A percentile compares a stretch with the other conserved stretches of the same genome.
These are phyloP conservation scores for Epicoccum nigrum DNA, from an alignment of 2,329 filamentous ascomycete species.

Conservation along the genomic window DNA sequence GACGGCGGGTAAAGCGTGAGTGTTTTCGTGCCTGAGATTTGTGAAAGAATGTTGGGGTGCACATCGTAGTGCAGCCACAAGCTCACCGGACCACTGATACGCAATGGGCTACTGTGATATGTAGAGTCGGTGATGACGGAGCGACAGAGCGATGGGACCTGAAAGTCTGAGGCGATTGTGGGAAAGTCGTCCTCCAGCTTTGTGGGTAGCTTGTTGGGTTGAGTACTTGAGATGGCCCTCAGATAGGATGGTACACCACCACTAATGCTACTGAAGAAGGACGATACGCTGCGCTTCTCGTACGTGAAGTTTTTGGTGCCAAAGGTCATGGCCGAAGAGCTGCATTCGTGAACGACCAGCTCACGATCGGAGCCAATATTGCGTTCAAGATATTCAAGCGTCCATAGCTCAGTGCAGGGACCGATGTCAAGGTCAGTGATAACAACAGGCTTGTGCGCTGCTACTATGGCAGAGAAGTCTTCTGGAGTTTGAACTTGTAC, in stretches of 20 bases:
- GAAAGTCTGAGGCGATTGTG: slow-evolving; percentile 70
- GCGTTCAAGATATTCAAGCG: slow-evolving; percentile 67
- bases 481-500: slow-evolving; percentile 58
- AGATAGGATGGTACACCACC: slow-evolving; percentile 72
- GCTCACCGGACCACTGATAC: slow-evolving; percentile 78
- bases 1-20: slow-evolving; percentile 79
- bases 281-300: slow-evolving; percentile 68
- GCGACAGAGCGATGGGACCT: slow-evolving; percentile 66
- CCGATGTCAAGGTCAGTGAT: slow-evolving; percentile 72
- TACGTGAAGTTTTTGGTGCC: slow-evolving; percentile 83
- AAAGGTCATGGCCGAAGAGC: slow-evolving; percentile 75
- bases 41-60: slow-evolving; percentile 85
- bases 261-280: slow-evolving; percentile 66
- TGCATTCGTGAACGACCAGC: slow-evolving; percentile 76
- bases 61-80: slow-evolving; percentile 95
- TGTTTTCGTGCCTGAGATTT: slow-evolving; percentile 74
- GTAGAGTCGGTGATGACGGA: slow-evolving; percentile 52
- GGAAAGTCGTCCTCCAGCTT: slow-evolving; percentile 75
- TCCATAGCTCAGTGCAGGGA: slow-evolving; percentile 71
- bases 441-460: slow-evolving; percentile 65
- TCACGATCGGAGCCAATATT: slow-evolving; percentile 51
- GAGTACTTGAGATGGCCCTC: slow-evolving; percentile 73
- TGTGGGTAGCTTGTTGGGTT: slow-evolving; percentile 73
- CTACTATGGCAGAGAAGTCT: slow-evolving; percentile 67
- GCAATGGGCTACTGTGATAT: slow-evolving; percentile 77